These are phyloP conservation scores for Articulospora tetracladia DNA, from an alignment of 495 filamentous ascomycete species.

Conservation along the genomic window DNA sequence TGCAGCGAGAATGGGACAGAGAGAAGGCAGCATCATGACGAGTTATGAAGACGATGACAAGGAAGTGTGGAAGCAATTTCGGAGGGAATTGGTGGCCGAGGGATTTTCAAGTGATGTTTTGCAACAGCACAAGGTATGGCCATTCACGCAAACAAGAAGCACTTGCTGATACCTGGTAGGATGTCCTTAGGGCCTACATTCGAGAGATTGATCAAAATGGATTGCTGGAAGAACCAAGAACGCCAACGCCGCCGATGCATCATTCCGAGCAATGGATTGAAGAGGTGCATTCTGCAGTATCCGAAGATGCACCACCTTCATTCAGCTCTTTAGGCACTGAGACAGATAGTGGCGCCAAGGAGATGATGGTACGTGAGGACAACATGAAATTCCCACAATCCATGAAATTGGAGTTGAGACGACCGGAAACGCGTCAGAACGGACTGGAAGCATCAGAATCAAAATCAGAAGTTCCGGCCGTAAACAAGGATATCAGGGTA, in stretches of 20 bases:
- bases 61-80: slow-evolving; percentile 49
- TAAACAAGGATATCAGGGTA: not conserved
- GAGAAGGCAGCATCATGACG: slow-evolving; percentile 33
- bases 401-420: slow-evolving; percentile 32
- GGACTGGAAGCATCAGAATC: not conserved
- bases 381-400: slow-evolving; percentile 39
- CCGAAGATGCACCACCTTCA: slow-evolving; percentile 9
- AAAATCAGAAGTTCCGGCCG: not conserved
- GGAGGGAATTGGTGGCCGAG: slow-evolving; percentile 44
- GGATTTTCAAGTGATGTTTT: slow-evolving; percentile 49
- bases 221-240: slow-evolving; percentile 12
- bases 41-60: slow-evolving; percentile 37
- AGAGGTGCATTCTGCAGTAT: not conserved
- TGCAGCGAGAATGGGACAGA: slow-evolving; percentile 39
- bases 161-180: slow-evolving; percentile 19
- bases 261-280: slow-evolving; percentile 13
- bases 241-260: not conserved
- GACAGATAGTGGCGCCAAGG: slow-evolving; percentile 14
- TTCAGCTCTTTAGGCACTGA: slow-evolving; percentile 15
- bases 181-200: slow-evolving; percentile 51
- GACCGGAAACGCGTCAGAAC: slow-evolving; percentile 25
- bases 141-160: not conserved
- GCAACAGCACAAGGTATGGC: slow-evolving; percentile 37
- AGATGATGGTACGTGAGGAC: slow-evolving; percentile 25
- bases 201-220: slow-evolving; percentile 42